Conservation (phyloP, 352 stramenopile species). For the Globisporangium cylindrosporum region DNA sequence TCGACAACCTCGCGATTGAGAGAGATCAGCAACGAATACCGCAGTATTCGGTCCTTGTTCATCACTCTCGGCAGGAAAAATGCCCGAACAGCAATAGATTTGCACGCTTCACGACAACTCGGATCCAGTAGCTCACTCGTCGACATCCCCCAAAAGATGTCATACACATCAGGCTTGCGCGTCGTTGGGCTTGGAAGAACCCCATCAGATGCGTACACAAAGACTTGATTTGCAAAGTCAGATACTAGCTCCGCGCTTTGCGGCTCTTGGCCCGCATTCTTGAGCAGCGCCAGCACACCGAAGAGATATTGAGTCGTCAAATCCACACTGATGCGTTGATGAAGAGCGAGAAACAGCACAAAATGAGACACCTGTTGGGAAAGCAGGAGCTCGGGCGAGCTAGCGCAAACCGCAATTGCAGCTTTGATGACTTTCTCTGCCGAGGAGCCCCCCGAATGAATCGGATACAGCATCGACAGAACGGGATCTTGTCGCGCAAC, state of each 20-base stretch:
- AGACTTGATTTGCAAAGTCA: conserved; percentile 4
- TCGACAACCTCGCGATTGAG: conserved; percentile 1
- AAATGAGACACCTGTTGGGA: conserved; percentile 4
- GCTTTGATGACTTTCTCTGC: neutral
- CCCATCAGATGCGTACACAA: neutral
- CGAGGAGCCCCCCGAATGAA: neutral
- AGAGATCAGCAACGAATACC: conserved; percentile 6
- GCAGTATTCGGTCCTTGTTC: conserved; percentile 4
- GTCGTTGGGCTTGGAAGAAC: neutral
- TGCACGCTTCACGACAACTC: neutral
- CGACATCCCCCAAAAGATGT: conserved; percentile 8
- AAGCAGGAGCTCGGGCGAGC: neutral
- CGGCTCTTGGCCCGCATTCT: neutral
- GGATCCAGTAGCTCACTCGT: neutral
- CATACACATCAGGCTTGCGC: neutral
- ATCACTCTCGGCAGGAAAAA: conserved; percentile 10
- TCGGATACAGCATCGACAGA: neutral
- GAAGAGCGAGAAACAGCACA: neutral
- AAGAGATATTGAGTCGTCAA: neutral
- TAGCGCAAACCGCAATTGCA: neutral
- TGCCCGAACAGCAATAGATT: neutral
- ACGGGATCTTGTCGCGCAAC: conserved; percentile 4
- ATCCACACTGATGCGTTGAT: neutral
- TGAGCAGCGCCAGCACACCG: neutral
- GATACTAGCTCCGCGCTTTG: neutral